Percentiles rank a stretch among this genome's conserved stretches.
These are phyloP conservation scores for Drosera capensis DNA, from an alignment of 148 eudicot genomes.

Conservation along the genomic window DNA sequence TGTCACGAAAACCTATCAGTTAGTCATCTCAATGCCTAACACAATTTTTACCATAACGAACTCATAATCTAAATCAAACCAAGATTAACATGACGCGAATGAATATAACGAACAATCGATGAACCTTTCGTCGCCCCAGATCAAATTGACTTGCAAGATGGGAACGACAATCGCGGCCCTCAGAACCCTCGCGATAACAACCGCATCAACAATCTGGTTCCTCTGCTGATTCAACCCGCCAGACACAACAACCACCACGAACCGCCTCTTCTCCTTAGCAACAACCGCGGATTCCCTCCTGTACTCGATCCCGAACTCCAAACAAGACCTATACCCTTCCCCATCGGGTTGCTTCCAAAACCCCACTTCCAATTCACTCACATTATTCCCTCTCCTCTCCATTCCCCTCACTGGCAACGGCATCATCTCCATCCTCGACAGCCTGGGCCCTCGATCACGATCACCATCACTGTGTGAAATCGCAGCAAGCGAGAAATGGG, in stretches of 20 bases:
- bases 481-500: constrained; percentile 20
- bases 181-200: constrained; percentile 64
- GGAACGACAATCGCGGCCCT: constrained; percentile 60
- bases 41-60: no score
- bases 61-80: no score
- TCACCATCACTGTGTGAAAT: constrained; percentile 5
- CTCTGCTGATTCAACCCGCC: constrained; percentile 65
- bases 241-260: constrained; percentile 46
- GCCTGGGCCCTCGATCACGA: constrained; percentile 4
- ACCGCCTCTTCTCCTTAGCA: constrained; percentile 32
- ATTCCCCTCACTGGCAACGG: constrained; percentile 43
- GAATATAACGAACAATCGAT: neutral
- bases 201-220: constrained; percentile 67
- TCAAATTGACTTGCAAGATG: constrained; percentile 45
- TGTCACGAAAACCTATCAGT: neutral
- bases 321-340: constrained; percentile 45
- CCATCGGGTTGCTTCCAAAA: constrained; percentile 60
- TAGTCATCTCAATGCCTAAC: no score
- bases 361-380: constrained; percentile 21
- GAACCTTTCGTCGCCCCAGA: constrained; percentile 69
- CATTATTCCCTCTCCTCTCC: constrained; percentile 7
- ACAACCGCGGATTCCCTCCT: constrained; percentile 28
- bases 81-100: neutral
- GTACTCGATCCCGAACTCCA: constrained; percentile 36
- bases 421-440: constrained; percentile 30